Conservation (phyloP, 192 early-diverging fungal species). For the Pilobolus umbonatus region DNA sequence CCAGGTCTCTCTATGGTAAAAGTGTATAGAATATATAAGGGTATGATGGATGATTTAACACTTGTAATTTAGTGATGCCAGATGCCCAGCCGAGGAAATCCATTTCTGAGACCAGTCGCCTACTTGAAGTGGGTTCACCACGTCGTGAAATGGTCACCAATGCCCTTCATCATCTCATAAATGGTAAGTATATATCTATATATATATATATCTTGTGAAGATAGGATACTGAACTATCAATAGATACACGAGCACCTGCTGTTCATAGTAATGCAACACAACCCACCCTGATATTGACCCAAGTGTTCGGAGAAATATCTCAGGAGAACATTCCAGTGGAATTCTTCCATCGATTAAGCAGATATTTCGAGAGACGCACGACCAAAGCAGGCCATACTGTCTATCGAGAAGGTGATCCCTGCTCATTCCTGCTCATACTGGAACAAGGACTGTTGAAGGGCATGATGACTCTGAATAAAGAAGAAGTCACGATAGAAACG, state of each 20-base stretch:
- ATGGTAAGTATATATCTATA: conserved; percentile 16
- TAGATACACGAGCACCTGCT: conserved; percentile 15
- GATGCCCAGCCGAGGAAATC: too few species aligned
- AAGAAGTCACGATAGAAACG: conserved; percentile 58
- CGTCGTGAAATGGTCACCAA: conserved; percentile 28
- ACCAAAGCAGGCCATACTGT: conserved; percentile 52
- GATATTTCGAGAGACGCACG: conserved; percentile 60
- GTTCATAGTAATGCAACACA: conserved; percentile 38
- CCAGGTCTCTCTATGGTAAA: conserved; percentile 14
- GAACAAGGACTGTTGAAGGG: conserved; percentile 67
- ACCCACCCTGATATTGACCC: conserved; percentile 51
- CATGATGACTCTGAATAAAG: not conserved
- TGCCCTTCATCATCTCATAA: conserved; percentile 24
- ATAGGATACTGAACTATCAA: not conserved
- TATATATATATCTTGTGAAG: not conserved
- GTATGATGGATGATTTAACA: not conserved
- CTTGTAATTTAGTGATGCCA: not conserved
- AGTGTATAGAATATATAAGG: not conserved
- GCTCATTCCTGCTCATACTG: conserved; percentile 67
- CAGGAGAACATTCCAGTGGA: conserved; percentile 26
- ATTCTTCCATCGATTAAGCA: conserved; percentile 52
- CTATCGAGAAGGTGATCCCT: conserved; percentile 59
- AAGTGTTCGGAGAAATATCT: conserved; percentile 60
- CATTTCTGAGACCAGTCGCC: too few species aligned
- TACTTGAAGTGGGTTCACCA: conserved; percentile 10